These are phyloP conservation scores for Arxiozyma bovina DNA, from an alignment of 1,139 yeast genomes.

Conservation along the genomic window DNA sequence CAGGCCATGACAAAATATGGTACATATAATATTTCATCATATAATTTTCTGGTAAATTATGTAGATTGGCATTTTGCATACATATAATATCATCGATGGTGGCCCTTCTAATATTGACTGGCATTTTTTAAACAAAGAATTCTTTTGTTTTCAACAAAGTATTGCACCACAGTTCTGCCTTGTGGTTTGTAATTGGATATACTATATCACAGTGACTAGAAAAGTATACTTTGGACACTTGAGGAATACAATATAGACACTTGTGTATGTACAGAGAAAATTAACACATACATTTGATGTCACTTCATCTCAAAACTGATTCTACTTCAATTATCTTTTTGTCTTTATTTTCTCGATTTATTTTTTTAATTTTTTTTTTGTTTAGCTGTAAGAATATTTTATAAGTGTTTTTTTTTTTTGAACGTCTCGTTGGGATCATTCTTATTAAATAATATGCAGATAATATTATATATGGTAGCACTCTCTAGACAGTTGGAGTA, in stretches of 20 bases:
- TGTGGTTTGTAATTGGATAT: background rate
- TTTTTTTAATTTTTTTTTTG: too few species aligned
- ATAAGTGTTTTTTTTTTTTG: too few species aligned
- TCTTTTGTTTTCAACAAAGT: background rate
- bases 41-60: conserved; percentile 91
- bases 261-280: too few species aligned
- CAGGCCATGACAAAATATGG: conserved; percentile 95
- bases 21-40: conserved; percentile 87
- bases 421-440: too few species aligned
- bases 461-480: too few species aligned
- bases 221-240: too few species aligned
- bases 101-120: conserved; percentile 83
- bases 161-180: too few species aligned
- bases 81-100: conserved; percentile 81
- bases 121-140: conserved; percentile 38
- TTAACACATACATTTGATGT: background rate
- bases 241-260: background rate
- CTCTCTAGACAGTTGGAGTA: too few species aligned
- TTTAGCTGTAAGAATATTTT: background rate
- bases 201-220: too few species aligned
- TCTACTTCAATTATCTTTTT: too few species aligned
- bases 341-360: too few species aligned
- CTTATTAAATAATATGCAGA: too few species aligned
- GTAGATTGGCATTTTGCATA: conserved; percentile 92
- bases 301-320: background rate